Percentiles rank a stretch among this genome's conserved stretches.
Conservation (phyloP, 2,329 filamentous ascomycete genomes). For the Aphanocladium album region DNA sequence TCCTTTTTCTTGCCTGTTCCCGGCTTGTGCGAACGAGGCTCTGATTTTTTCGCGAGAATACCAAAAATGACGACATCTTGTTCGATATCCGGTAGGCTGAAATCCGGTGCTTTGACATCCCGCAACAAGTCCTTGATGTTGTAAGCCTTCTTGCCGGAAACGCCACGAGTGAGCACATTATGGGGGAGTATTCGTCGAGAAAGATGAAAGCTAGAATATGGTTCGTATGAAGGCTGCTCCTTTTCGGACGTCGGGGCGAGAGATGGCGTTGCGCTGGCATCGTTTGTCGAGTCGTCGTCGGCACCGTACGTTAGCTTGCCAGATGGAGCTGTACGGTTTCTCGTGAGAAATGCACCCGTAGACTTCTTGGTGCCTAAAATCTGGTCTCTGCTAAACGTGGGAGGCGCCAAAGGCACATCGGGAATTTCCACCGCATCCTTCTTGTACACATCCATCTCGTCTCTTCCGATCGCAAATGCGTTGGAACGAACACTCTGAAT, state of each 20-base stretch:
- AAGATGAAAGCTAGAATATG: slow-evolving; percentile 80
- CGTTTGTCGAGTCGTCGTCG: slow-evolving; percentile 13
- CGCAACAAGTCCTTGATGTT: slow-evolving; percentile 75
- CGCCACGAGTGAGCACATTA: slow-evolving; percentile 68
- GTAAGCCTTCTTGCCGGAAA: slow-evolving; percentile 72
- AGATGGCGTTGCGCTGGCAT: slow-evolving; percentile 7
- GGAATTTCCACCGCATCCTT: slow-evolving; percentile 51
- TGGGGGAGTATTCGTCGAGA: slow-evolving; percentile 80
- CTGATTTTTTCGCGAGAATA: slow-evolving; percentile 83
- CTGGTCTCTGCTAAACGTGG: slow-evolving; percentile 60
- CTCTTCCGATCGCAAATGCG: slow-evolving; percentile 52
- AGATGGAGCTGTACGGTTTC: slow-evolving; percentile 37
- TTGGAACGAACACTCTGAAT: slow-evolving; percentile 50
- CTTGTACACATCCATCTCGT: slow-evolving; percentile 58
- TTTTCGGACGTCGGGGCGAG: slow-evolving; percentile 22
- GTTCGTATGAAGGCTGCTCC: slow-evolving; percentile 61
- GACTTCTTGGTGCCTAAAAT: slow-evolving; percentile 38
- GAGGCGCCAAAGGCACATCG: slow-evolving; percentile 40
- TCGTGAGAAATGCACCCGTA: slow-evolving; percentile 28
- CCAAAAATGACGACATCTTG: slow-evolving; percentile 86
- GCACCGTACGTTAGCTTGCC: slow-evolving; percentile 12
- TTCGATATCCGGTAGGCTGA: slow-evolving; percentile 74
- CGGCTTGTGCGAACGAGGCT: slow-evolving; percentile 59
- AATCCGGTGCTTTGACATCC: slow-evolving; percentile 76
- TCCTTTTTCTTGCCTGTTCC: slow-evolving; percentile 38